Evolutionary conservation across 441 rosid genomes (phyloP).

Genomic region (Viola pubescens): DNA sequence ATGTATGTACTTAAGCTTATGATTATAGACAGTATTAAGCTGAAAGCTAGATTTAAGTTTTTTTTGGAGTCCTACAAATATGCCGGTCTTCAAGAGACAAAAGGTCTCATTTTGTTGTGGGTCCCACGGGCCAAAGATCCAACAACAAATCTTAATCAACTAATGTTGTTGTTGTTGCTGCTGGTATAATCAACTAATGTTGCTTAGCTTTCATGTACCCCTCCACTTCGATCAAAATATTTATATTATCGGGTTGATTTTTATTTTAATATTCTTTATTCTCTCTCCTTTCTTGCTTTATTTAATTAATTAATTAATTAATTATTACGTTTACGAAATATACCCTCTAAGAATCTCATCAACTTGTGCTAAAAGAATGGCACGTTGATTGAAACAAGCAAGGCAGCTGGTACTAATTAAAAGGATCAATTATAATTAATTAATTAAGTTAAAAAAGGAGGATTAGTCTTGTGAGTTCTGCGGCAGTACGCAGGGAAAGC

Average conservation of each 20-base stretch:
- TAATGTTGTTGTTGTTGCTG: no score
- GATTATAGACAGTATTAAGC: no score
- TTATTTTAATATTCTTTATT: neutral
- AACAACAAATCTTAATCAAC: constrained; percentile 7
- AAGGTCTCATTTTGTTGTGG: constrained; percentile 13
- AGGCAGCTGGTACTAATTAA: no score
- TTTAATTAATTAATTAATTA: no score
- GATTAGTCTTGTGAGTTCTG: no score
- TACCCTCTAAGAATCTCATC: no score
- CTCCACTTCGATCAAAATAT: neutral
- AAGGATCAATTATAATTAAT: no score
- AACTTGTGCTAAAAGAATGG: constrained; percentile 5
- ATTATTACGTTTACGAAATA: no score
- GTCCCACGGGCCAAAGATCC: constrained; percentile 4
- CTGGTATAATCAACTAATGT: constrained; percentile 12
- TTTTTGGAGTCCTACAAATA: neutral
- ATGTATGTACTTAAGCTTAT: neutral
- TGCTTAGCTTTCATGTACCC: constrained; percentile 10
- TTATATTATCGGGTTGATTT: neutral
- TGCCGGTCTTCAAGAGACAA: constrained; percentile 27
- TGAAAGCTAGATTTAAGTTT: neutral
- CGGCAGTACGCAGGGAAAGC: no score
- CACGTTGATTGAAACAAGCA: constrained; percentile 15
- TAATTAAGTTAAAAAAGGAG: no score
- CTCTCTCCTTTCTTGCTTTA: neutral